phyloP scores from a whole-genome alignment of 768 basidiomycete species.

The Pleurotus eryngii region DNA sequence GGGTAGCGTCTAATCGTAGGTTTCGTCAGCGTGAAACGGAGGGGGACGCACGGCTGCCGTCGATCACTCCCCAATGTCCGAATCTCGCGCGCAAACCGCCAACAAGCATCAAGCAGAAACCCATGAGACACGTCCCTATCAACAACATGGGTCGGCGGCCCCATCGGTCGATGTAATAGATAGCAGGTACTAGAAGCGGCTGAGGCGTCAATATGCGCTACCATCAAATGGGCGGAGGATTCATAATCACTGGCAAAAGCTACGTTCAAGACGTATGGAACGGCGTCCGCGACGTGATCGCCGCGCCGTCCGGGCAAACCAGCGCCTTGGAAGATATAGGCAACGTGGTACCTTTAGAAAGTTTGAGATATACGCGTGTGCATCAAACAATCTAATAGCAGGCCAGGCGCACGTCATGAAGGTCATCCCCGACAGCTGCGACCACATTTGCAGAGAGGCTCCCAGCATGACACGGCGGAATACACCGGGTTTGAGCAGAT shows the following conservation, averaged over 20 bases:
- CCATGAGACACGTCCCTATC: slow-evolving; percentile 63
- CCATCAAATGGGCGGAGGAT: slow-evolving; percentile 20
- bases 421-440: slow-evolving; percentile 76
- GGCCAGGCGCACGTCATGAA: slow-evolving; percentile 61
- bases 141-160: slow-evolving; percentile 77
- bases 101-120: slow-evolving; percentile 74
- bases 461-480: slow-evolving; percentile 71
- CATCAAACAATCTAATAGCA: too few relatives aligned
- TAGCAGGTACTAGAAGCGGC: slow-evolving; percentile 39
- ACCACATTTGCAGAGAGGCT: slow-evolving; percentile 72
- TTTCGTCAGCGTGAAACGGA: not conserved
- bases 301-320: slow-evolving; percentile 68
- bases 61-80: slow-evolving; percentile 56
- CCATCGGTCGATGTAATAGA: slow-evolving; percentile 72
- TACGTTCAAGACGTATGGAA: slow-evolving; percentile 59
- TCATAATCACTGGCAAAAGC: slow-evolving; percentile 31
- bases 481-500: slow-evolving; percentile 63
- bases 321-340: slow-evolving; percentile 75
- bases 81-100: slow-evolving; percentile 70
- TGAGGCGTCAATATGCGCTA: slow-evolving; percentile 36
- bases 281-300: slow-evolving; percentile 64
- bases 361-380: too few relatives aligned
- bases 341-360: slow-evolving; percentile 47
- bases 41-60: slow-evolving; percentile 24
- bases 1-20: not conserved